These are phyloP conservation scores for Aspergillus saccharolyticus DNA, from an alignment of 495 filamentous ascomycete genomes.

Conservation along the genomic window DNA sequence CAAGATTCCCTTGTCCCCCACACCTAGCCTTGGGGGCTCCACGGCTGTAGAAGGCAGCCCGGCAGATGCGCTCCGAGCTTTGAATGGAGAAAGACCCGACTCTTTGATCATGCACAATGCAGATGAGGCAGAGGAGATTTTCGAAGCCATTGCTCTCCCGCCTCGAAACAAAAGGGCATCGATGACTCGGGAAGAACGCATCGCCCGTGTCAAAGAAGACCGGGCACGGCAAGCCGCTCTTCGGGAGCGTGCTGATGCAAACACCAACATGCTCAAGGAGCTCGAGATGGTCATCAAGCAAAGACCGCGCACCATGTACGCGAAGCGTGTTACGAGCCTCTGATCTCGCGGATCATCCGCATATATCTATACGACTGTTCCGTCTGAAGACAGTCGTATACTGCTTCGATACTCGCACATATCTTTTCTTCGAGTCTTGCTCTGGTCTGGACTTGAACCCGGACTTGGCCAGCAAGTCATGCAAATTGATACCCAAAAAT, in stretches of 20 bases:
- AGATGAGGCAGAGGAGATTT: conserved; percentile 73
- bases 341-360: conserved; percentile 18
- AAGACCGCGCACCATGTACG: conserved; percentile 44
- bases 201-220: conserved; percentile 85
- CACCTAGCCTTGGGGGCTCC: conserved; percentile 72
- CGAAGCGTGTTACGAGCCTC: conserved; percentile 48
- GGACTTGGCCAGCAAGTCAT: conserved; percentile 14
- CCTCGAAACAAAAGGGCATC: conserved; percentile 57
- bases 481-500: conserved; percentile 39
- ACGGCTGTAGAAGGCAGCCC: conserved; percentile 83
- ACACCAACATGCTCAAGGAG: conserved; percentile 83
- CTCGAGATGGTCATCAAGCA: conserved; percentile 84
- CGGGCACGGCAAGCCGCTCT: conserved; percentile 61
- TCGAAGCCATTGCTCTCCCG: conserved; percentile 81
- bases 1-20: conserved; percentile 70
- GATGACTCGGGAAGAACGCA: conserved; percentile 80
- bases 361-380: conserved; percentile 3
- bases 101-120: conserved; percentile 26
- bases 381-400: background rate
- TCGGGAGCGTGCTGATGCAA: conserved; percentile 70
- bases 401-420: conserved; percentile 10
- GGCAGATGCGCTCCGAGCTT: conserved; percentile 66
- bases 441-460: conserved; percentile 7
- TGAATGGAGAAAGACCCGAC: conserved; percentile 58
- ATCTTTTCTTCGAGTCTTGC: conserved; percentile 1